A percentile compares a stretch with the other conserved stretches of the same genome.
These are phyloP conservation scores for Didymellaceae sp. DNA, from an alignment of 2,329 filamentous ascomycete genomes.

Conservation along the genomic window DNA sequence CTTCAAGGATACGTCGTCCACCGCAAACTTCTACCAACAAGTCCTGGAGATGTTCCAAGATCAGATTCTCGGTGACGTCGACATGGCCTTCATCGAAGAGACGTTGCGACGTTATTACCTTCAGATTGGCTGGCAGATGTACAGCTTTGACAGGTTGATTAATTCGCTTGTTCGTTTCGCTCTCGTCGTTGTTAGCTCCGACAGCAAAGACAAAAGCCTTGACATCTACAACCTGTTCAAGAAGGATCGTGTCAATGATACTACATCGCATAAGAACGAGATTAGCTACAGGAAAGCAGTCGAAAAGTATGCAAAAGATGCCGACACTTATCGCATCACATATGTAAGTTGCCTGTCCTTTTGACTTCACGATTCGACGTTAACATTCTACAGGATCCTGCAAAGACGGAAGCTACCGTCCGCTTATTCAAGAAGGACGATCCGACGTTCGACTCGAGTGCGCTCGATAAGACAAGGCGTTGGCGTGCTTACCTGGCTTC, in stretches of 20 bases:
- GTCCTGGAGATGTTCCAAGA: slow-evolving; percentile 87
- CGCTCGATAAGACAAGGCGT: slow-evolving; percentile 65
- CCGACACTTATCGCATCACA: slow-evolving; percentile 86
- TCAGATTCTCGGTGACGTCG: slow-evolving; percentile 80
- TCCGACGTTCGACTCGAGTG: slow-evolving; percentile 75
- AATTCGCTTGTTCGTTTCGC: slow-evolving; percentile 81
- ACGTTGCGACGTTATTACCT: slow-evolving; percentile 91
- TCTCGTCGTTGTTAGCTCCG: slow-evolving; percentile 80
- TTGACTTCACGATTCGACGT: slow-evolving; percentile 4
- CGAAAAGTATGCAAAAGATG: slow-evolving; percentile 90
- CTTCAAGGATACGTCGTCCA: slow-evolving; percentile 68
- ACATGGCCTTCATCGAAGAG: slow-evolving; percentile 85
- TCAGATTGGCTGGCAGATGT: slow-evolving; percentile 88
- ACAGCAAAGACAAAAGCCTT: slow-evolving; percentile 90
- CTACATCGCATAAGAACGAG: slow-evolving; percentile 88
- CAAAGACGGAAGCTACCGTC: slow-evolving; percentile 74
- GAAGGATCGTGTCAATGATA: slow-evolving; percentile 78
- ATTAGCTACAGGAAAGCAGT: slow-evolving; percentile 90
- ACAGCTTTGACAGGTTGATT: slow-evolving; percentile 89
- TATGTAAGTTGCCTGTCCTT: slow-evolving; percentile 71
- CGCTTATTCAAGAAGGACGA: slow-evolving; percentile 90
- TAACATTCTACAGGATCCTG: slow-evolving; percentile 54
- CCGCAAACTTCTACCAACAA: slow-evolving; percentile 82
- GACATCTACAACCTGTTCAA: slow-evolving; percentile 90
- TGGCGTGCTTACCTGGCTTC: slow-evolving; percentile 98